Evolutionary conservation across 2,329 filamentous ascomycete genomes (phyloP).

Genomic region (Chrysoporthe puriensis): DNA sequence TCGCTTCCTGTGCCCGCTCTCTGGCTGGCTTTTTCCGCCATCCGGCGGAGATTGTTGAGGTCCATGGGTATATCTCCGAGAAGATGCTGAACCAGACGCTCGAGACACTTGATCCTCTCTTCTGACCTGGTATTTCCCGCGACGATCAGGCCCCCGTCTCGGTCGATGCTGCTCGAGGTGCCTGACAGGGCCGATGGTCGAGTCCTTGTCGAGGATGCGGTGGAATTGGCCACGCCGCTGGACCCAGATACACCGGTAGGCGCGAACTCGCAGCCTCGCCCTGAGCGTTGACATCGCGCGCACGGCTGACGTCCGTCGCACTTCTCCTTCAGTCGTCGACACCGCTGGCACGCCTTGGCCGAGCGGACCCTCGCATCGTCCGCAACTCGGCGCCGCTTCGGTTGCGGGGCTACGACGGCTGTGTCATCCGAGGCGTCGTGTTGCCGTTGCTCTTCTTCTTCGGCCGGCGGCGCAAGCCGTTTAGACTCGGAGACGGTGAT

Average conservation of each 20-base stretch:
- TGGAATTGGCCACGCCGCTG: background rate
- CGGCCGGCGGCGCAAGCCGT: constrained; percentile 16
- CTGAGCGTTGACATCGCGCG: constrained; percentile 28
- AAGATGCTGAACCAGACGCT: constrained; percentile 29
- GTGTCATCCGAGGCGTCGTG: background rate
- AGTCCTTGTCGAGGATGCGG: constrained; percentile 13
- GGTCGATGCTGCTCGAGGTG: background rate
- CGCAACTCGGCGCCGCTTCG: constrained; percentile 27
- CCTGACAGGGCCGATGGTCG: background rate
- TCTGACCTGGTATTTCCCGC: constrained; percentile 18
- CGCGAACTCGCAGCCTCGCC: constrained; percentile 29
- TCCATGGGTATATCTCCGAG: constrained; percentile 31
- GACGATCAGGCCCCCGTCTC: background rate
- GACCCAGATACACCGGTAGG: background rate
- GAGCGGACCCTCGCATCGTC: constrained; percentile 27
- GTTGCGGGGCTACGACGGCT: constrained; percentile 17
- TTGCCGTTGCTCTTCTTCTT: constrained; percentile 9
- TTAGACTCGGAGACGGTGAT: constrained; percentile 15
- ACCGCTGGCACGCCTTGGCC: constrained; percentile 26
- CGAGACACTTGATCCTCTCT: constrained; percentile 28
- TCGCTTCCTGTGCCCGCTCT: constrained; percentile 20
- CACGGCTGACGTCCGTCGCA: constrained; percentile 32
- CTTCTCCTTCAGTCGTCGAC: constrained; percentile 32
- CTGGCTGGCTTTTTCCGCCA: constrained; percentile 30
- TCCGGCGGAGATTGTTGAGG: constrained; percentile 30